Percentiles rank a stretch among this genome's conserved stretches.
phyloP scores from a whole-genome alignment of 192 early-diverging fungal species.

The Chytriomyces sp. region DNA sequence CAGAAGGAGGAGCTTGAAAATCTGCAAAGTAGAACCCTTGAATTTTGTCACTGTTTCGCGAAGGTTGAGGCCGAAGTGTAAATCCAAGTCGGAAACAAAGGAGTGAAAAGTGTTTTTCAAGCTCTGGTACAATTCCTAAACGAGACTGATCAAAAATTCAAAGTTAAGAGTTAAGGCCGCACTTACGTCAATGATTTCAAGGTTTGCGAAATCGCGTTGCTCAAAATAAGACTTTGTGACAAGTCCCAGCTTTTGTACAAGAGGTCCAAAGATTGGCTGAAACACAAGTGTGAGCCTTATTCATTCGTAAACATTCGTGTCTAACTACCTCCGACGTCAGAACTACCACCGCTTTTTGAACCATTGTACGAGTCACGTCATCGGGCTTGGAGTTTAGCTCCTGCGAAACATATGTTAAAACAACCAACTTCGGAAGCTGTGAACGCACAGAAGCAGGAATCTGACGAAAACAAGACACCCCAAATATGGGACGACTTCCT shows the following conservation, averaged over 20 bases:
- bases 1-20: slow-evolving; percentile 28
- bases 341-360: slow-evolving; percentile 34
- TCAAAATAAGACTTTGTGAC: slow-evolving; percentile 24
- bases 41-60: slow-evolving; percentile 15
- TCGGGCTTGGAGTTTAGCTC: background rate
- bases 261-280: background rate
- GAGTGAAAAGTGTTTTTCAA: slow-evolving; percentile 24
- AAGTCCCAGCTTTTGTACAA: slow-evolving; percentile 9
- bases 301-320: background rate
- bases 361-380: slow-evolving; percentile 27
- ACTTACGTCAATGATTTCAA: slow-evolving; percentile 17
- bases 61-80: slow-evolving; percentile 14
- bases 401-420: background rate
- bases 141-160: background rate
- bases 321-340: slow-evolving; percentile 18
- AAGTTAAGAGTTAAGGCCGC: background rate
- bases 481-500: background rate
- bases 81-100: slow-evolving; percentile 2
- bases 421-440: background rate
- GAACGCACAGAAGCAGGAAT: slow-evolving; percentile 3
- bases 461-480: slow-evolving; percentile 26
- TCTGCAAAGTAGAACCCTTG: slow-evolving; percentile 19
- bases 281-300: background rate
- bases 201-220: slow-evolving; percentile 26
- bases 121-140: slow-evolving; percentile 15